phyloP scores from a whole-genome alignment of 345 rosid species.

The Leavenworthia alabamica region DNA sequence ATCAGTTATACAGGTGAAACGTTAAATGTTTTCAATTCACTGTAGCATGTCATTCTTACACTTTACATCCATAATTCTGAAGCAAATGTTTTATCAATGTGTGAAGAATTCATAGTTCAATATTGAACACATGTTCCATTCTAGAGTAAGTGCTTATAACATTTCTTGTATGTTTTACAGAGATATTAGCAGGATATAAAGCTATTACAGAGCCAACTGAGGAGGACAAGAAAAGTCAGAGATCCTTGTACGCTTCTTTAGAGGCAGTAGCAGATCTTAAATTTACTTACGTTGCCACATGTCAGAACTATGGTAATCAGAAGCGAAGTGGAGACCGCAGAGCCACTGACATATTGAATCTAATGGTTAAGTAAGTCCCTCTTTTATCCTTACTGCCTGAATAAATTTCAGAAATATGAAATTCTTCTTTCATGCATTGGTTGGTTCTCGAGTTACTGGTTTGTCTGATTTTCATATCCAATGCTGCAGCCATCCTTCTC shows the following conservation, averaged over 20 bases:
- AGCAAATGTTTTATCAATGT: not conserved
- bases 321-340: constrained; percentile 89
- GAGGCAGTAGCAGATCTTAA: constrained; percentile 97
- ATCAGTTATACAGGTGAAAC: not conserved
- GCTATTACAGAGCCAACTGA: constrained; percentile 71
- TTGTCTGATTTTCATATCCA: constrained; percentile 24
- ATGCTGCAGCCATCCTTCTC: constrained; percentile 72
- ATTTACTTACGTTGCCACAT: constrained; percentile 93
- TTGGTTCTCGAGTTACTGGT: too few species aligned
- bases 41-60: not conserved
- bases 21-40: not conserved
- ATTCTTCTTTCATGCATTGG: not conserved
- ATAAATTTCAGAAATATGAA: not conserved
- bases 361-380: constrained; percentile 91
- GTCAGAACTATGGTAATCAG: constrained; percentile 91
- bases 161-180: constrained; percentile 41
- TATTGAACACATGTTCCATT: not conserved
- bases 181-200: constrained; percentile 91
- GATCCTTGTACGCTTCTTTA: constrained; percentile 72
- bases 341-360: constrained; percentile 90
- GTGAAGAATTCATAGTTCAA: not conserved
- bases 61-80: not conserved
- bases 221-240: constrained; percentile 84
- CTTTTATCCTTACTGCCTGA: constrained; percentile 5
- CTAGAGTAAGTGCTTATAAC: not conserved